Percentiles rank a stretch among this genome's conserved stretches.
These are phyloP conservation scores for Amphibolis antarctica DNA, from an alignment of 106 monocot genomes.

Conservation along the genomic window DNA sequence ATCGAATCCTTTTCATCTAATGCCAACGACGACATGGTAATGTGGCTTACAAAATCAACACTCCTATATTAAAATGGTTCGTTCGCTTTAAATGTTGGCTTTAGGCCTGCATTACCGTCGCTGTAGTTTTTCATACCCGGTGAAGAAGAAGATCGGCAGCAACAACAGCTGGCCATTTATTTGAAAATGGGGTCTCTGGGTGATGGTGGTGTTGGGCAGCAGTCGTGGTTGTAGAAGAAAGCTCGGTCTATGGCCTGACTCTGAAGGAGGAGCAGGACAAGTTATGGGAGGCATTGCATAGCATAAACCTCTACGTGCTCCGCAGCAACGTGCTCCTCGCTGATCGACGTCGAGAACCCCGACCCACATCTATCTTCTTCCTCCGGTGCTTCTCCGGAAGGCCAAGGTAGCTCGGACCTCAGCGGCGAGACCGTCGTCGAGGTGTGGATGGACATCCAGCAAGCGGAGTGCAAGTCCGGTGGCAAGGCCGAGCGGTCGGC, in stretches of 20 bases:
- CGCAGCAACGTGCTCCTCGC: constrained; percentile 29
- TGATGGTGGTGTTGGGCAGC: constrained; percentile 16
- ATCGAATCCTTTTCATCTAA: no score
- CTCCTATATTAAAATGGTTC: no score
- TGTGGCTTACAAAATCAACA: no score
- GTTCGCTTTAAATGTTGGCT: no score
- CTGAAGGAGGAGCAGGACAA: constrained; percentile 43
- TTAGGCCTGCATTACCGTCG: no score
- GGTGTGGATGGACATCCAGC: constrained; percentile 66
- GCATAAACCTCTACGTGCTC: constrained; percentile 59
- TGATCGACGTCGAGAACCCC: constrained; percentile 9
- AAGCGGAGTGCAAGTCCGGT: constrained; percentile 9
- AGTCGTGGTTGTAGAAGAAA: constrained; percentile 16
- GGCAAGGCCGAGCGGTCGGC: constrained; percentile 1
- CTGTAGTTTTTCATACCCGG: no score
- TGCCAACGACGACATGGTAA: no score
- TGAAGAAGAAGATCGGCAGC: neutral
- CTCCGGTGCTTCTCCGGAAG: constrained; percentile 15
- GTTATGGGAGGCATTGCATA: constrained; percentile 30
- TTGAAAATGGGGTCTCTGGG: constrained; percentile 22
- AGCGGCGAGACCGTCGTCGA: constrained; percentile 75
- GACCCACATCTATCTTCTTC: neutral
- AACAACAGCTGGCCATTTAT: no score
- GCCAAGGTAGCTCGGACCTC: constrained; percentile 36
- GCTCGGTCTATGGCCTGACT: constrained; percentile 35